Conservation (phyloP, 495 filamentous ascomycete species). For the Trichoderma parareesei region DNA sequence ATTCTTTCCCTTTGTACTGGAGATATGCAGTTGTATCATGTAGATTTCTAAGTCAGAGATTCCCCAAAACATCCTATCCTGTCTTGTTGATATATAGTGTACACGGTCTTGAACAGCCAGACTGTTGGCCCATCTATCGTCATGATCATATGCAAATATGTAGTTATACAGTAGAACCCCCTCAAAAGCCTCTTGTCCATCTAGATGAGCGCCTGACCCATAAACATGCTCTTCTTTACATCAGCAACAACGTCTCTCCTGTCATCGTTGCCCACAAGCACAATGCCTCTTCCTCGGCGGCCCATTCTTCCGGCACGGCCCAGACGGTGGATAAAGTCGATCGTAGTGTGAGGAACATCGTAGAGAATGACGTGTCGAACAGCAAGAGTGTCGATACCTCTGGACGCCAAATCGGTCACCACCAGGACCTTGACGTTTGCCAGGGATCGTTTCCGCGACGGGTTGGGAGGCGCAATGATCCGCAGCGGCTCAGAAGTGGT, state of each 20-base stretch:
- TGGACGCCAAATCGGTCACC: constrained; percentile 82
- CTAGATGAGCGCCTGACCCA: constrained; percentile 77
- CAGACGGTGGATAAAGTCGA: constrained; percentile 94
- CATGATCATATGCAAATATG: neutral
- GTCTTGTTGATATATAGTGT: neutral
- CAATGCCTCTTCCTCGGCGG: constrained; percentile 76
- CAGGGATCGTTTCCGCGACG: constrained; percentile 18
- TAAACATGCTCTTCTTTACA: constrained; percentile 91
- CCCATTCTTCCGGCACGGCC: constrained; percentile 91
- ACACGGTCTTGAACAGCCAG: neutral
- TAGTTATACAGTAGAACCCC: neutral
- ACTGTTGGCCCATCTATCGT: neutral
- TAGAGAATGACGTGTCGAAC: constrained; percentile 87
- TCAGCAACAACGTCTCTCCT: constrained; percentile 84
- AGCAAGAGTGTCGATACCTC: constrained; percentile 91
- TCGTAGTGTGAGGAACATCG: constrained; percentile 89
- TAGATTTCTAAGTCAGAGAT: neutral
- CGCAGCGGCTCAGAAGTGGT: constrained; percentile 46
- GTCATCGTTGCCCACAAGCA: constrained; percentile 83
- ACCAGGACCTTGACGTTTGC: constrained; percentile 84
- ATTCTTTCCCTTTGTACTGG: too few species aligned
- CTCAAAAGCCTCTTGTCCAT: neutral
- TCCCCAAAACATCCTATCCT: neutral
- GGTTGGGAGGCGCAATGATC: neutral
- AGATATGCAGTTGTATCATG: too few species aligned